Conservation (phyloP, 2,329 filamentous ascomycete genomes). For the Colletotrichum zoysiae region DNA sequence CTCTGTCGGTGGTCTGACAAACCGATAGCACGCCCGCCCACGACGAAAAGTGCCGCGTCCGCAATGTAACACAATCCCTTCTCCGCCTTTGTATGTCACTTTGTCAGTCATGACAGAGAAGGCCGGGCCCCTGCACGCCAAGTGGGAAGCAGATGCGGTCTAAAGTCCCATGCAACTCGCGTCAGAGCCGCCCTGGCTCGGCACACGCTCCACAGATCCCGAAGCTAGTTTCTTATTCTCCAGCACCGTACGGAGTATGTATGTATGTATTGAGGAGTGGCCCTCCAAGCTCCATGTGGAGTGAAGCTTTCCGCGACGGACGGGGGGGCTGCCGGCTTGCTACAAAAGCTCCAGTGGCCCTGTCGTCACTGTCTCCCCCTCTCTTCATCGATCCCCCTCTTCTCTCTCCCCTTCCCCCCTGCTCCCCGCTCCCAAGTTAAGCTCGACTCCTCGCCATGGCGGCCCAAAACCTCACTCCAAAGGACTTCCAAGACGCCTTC, state of each 20-base stretch:
- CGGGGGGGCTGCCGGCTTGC: background rate
- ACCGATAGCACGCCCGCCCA: background rate
- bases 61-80: background rate
- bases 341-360: slow-evolving; percentile 12
- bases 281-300: slow-evolving; percentile 29
- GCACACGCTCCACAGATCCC: background rate
- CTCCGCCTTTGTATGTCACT: background rate
- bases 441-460: slow-evolving; percentile 3
- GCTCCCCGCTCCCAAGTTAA: background rate
- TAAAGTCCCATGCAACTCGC: background rate
- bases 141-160: background rate
- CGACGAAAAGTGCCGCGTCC: background rate
- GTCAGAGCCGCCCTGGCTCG: slow-evolving; percentile 7
- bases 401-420: background rate
- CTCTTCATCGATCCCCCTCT: background rate
- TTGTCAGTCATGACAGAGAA: slow-evolving; percentile 25
- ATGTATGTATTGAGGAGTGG: too few species aligned
- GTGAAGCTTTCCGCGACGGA: slow-evolving; percentile 16
- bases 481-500: slow-evolving; percentile 64
- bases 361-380: background rate
- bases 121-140: background rate
- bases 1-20: background rate
- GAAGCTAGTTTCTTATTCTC: background rate
- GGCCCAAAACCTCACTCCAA: slow-evolving; percentile 13
- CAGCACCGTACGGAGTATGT: slow-evolving; percentile 4